phyloP scores from a whole-genome alignment of 2,329 filamentous ascomycete species.

The Diaporthe ilicicola region DNA sequence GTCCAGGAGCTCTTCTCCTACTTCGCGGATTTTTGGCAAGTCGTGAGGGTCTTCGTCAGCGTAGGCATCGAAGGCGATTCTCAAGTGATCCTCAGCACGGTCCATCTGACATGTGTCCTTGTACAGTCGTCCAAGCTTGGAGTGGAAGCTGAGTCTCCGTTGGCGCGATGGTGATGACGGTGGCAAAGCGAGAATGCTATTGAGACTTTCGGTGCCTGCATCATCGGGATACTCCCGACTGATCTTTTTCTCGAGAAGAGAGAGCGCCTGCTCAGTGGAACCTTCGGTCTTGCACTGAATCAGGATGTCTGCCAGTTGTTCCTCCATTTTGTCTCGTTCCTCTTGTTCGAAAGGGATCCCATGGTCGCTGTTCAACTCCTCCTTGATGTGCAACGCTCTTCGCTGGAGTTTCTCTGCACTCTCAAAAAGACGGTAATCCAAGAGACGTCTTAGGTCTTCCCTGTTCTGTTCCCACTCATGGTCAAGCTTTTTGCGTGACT shows the following conservation, averaged over 20 bases:
- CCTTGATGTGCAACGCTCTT: slow-evolving; percentile 14
- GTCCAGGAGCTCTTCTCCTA: slow-evolving; percentile 1
- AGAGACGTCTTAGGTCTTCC: neutral
- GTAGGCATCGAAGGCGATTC: slow-evolving; percentile 1
- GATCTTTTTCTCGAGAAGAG: neutral
- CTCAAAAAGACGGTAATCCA: neutral
- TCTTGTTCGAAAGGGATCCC: neutral
- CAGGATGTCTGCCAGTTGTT: slow-evolving; percentile 7
- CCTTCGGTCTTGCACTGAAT: slow-evolving; percentile 6
- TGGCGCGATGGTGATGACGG: neutral
- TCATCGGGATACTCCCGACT: neutral
- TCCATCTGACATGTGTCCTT: slow-evolving; percentile 18
- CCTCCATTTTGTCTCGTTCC: slow-evolving; percentile 9
- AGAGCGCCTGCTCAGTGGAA: neutral
- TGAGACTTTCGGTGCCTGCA: neutral
- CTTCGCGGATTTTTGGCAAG: neutral
- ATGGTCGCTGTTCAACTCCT: neutral
- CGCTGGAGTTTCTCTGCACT: slow-evolving; percentile 20
- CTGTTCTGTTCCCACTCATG: slow-evolving; percentile 24
- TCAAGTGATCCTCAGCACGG: slow-evolving; percentile 1
- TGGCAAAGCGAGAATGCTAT: neutral
- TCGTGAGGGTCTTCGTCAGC: neutral
- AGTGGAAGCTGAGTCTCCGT: neutral
- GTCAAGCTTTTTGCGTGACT: neutral
- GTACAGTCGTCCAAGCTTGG: slow-evolving; percentile 21